These are phyloP conservation scores for Eucalyptus pumila DNA, from an alignment of 345 rosid genomes.

Conservation along the genomic window DNA sequence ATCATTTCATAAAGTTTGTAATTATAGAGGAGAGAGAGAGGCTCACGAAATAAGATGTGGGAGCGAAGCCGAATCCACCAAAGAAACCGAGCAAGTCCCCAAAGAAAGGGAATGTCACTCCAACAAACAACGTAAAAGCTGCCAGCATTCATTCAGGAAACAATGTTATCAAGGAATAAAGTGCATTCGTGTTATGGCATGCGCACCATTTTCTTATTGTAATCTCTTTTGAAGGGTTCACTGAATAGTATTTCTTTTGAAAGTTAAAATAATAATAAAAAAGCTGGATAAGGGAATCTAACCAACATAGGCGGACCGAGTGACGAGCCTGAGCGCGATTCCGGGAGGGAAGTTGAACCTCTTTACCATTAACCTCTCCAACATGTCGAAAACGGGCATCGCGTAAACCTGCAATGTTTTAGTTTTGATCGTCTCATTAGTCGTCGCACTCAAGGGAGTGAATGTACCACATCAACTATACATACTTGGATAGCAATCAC, in stretches of 20 bases:
- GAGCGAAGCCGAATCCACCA: constrained; percentile 95
- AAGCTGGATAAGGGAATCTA: not conserved
- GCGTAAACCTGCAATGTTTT: constrained; percentile 48
- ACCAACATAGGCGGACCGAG: constrained; percentile 87
- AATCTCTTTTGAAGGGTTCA: not conserved
- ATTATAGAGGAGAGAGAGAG: not conserved
- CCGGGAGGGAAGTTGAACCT: constrained; percentile 50
- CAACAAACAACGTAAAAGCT: constrained; percentile 78
- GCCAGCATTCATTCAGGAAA: not conserved
- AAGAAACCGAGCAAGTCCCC: constrained; percentile 97
- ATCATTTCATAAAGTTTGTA: not conserved
- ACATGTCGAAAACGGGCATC: constrained; percentile 81
- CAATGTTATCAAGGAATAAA: not conserved
- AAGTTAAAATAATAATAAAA: too few relatives aligned
- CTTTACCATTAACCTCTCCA: constrained; percentile 51
- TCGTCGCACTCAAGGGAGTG: not conserved
- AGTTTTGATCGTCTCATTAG: not conserved
- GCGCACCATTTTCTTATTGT: not conserved
- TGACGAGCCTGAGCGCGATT: constrained; percentile 34
- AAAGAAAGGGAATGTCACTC: constrained; percentile 87
- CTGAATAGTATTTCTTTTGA: not conserved
- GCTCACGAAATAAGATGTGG: constrained; percentile 86
- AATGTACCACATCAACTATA: not conserved
- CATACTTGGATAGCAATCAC: not conserved
- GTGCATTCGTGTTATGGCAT: not conserved